Percentiles rank a stretch among this genome's conserved stretches.
phyloP scores from a whole-genome alignment of 2,329 filamentous ascomycete genomes.

The Aciculosporium take region DNA sequence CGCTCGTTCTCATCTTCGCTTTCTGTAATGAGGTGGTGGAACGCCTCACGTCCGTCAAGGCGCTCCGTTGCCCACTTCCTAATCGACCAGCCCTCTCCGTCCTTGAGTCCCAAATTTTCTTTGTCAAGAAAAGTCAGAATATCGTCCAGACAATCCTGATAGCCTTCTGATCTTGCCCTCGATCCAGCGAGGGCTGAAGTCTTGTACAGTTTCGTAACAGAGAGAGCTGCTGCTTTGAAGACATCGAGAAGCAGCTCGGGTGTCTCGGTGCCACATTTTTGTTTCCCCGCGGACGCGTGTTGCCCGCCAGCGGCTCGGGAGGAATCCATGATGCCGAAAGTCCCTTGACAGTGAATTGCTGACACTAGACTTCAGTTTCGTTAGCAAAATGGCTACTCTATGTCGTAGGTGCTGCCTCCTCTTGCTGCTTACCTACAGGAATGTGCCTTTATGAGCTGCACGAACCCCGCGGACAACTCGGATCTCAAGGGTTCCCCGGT shows the following conservation, averaged over 20 bases:
- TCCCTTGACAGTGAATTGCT: background rate
- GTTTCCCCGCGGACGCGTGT: conserved; percentile 14
- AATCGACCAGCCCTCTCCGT: conserved; percentile 59
- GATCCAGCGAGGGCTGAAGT: conserved; percentile 67
- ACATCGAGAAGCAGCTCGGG: conserved; percentile 64
- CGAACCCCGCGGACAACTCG: conserved; percentile 4
- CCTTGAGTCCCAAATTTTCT: conserved; percentile 60
- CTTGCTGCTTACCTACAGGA: conserved; percentile 1
- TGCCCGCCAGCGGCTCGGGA: conserved; percentile 2
- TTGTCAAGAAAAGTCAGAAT: conserved; percentile 74
- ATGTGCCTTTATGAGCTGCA: background rate
- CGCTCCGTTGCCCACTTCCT: conserved; percentile 55
- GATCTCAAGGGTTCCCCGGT: background rate
- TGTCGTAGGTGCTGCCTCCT: background rate
- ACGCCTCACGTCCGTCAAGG: conserved; percentile 45
- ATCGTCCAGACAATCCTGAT: conserved; percentile 88
- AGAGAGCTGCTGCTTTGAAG: conserved; percentile 84
- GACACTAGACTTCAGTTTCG: background rate
- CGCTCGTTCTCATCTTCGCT: conserved; percentile 59
- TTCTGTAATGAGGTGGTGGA: conserved; percentile 39
- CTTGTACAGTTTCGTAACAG: conserved; percentile 93
- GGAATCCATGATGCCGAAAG: conserved; percentile 7
- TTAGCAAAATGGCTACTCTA: background rate
- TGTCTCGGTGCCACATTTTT: conserved; percentile 22
- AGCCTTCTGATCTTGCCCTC: conserved; percentile 65